A percentile compares a stretch with the other conserved stretches of the same genome.
phyloP scores from a whole-genome alignment of 2,329 filamentous ascomycete species.

The Cladosporium velox region DNA sequence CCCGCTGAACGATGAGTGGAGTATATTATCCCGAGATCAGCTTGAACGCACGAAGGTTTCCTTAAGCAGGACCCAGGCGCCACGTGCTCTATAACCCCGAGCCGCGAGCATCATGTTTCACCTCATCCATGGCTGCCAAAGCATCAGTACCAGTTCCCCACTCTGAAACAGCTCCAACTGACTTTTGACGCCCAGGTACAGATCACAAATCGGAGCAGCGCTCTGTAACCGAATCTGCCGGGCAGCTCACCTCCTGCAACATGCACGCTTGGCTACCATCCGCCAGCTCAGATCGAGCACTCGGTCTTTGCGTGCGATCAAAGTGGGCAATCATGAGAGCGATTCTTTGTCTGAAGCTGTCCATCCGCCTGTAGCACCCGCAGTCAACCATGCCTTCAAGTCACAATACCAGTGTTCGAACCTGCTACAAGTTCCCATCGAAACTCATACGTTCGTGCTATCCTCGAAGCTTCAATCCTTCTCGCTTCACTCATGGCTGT shows the following conservation, averaged over 20 bases:
- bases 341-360: neutral
- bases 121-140: neutral
- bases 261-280: neutral
- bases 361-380: neutral
- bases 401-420: neutral
- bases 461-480: constrained; percentile 2
- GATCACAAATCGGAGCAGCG: neutral
- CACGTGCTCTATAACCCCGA: neutral
- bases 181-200: neutral
- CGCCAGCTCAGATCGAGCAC: neutral
- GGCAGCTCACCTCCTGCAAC: neutral
- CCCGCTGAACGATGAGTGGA: neutral
- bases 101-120: neutral
- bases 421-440: neutral
- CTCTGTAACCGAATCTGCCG: neutral
- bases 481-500: neutral
- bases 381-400: neutral
- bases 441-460: neutral
- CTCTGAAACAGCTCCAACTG: neutral
- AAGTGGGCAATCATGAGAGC: neutral
- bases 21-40: neutral
- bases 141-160: neutral
- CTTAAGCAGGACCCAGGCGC: neutral
- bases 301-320: neutral
- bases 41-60: neutral